Base-by-base conservation (phyloP, 495 filamentous ascomycete species). In the Penicillium nucicola region DNA sequence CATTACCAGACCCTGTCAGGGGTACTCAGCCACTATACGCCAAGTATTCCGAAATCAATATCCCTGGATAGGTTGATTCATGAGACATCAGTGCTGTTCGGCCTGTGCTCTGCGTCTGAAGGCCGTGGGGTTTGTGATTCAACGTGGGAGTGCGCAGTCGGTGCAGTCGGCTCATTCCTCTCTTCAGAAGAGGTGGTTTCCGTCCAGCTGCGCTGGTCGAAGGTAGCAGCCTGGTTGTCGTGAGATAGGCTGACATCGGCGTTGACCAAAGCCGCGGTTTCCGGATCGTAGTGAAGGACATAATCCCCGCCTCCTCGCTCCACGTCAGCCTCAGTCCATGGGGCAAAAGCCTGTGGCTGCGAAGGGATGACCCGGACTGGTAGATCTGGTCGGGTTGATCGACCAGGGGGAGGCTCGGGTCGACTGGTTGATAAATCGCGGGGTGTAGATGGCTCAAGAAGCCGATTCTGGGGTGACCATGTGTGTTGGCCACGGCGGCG, bases 401-500 rank as follows among this genome's bases (percentile, higher is more conserved):
- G 64, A 14, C 42, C 49, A 12, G 57, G 19, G 6, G 46, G 45
- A 43, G 42, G 34, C 7, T 49, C 61, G 15, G 56, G 30, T 45
- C 45, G 1, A 25, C 9, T 48, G 31, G 43, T 28, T 1, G 25
- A 9, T 1, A 12, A 30, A 13, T 48, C 28, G 20, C 30, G 42
- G 15, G 37, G 17, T 18, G 47, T 13, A 14, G 48, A 42, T 4
- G 23, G 25, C 20, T 58, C 60, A 30, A 61, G 42, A 9, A 64
- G 40, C 9, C 39, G 28, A 13, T 60, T 60, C 32, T 71, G 61
- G 14, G 69, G 74, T 23, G 65, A 73, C 74, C 72, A 76, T 17
- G 69, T 70, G 12, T 74, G 66, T 34, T 74, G 72, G 19, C 67
- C 67, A 11, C 83, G 73, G 4, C 79, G 78, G 37, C 83, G 82